Evolutionary conservation across 768 basidiomycete genomes (phyloP), one percentile per base, ranked within the genome.

Genomic region (Leccinum disarticulatum): DNA sequence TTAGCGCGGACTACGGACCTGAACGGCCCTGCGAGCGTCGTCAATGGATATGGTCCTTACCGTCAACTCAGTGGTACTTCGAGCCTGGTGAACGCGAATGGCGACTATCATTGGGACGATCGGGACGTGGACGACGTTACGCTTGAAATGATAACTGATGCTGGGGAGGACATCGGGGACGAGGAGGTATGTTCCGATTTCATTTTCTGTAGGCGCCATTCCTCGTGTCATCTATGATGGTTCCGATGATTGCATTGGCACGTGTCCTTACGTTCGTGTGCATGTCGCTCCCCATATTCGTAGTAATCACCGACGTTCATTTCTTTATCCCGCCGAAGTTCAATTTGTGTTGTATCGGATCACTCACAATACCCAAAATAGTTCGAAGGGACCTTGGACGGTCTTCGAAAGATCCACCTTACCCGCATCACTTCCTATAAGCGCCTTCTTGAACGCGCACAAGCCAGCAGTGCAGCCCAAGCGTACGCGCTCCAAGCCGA

Each of bases 401-500:
- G 71, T 48, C 71, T 84, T 36, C 68, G 75, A 10, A 70, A 69
- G 17, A 66, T 81, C 22, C 83, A 85, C 62, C 72, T 76, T 31
- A 70, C 70, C 41, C 90, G 89, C 64, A 81, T 92, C 14, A 80
- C 85, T 15, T 84, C 87, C 58, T 88, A 90, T 74, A 93, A 88
- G 68, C 83, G 91, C 2, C 79, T 94, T 1, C 81, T 94, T 13
- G 91, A 94, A 64, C 87, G 87, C 43, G 82, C 90, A 0, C 93
- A 94, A 65, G 84, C 87, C 2, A 85, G 86, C 9, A 81, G 88
- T 1, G 90, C 91, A 0, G 87, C 91, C 1, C 93, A 94, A 66
- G 77, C 93, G 2, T 91, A 94, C 66, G 91, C 93, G 0, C 77
- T 95, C 1, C 91, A 93, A 73, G 91, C 91, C 2, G 90, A 94